Evolutionary conservation across 1,284 basidiomycete species (phyloP).

Genomic region (Ustilago sp.): DNA sequence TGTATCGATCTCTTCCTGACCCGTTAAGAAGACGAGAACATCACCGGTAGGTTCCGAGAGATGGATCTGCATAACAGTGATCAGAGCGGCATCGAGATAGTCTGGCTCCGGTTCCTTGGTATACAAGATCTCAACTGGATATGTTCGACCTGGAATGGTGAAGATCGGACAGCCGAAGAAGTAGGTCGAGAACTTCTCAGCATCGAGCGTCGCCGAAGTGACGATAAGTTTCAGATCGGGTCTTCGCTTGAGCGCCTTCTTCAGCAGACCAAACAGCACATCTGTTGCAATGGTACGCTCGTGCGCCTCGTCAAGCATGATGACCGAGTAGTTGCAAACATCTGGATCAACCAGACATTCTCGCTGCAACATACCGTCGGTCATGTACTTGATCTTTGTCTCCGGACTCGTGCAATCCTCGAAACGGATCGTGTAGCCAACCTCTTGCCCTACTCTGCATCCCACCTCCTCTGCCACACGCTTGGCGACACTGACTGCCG

Average conservation of each 20-base stretch:
- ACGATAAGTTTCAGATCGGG: constrained; percentile 97
- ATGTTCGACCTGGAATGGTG: constrained; percentile 99
- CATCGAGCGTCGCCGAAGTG: constrained; percentile 98
- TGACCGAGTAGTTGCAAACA: constrained; percentile 88
- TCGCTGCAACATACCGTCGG: constrained; percentile 98
- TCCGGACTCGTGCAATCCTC: constrained; percentile 98
- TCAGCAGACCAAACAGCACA: constrained; percentile 94
- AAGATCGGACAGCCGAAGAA: constrained; percentile 99
- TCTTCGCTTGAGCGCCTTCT: constrained; percentile 93
- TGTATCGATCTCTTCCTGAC: constrained; percentile 97
- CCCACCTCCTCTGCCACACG: constrained; percentile 98
- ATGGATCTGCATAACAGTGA: constrained; percentile 99
- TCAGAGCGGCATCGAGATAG: constrained; percentile 96
- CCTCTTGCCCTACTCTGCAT: constrained; percentile 93
- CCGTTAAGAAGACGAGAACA: constrained; percentile 94
- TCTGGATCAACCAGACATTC: constrained; percentile 96
- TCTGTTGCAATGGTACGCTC: constrained; percentile 98
- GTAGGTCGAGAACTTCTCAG: constrained; percentile 98
- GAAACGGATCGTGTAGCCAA: constrained; percentile 98
- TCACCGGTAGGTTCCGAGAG: constrained; percentile 97
- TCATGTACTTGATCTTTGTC: constrained; percentile 99
- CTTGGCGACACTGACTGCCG: constrained; percentile 99
- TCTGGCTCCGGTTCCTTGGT: constrained; percentile 99
- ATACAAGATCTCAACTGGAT: constrained; percentile 95
- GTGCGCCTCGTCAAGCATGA: constrained; percentile 99